phyloP scores from a whole-genome alignment of 2,329 filamentous ascomycete species.

The Penicillium glabrum region DNA sequence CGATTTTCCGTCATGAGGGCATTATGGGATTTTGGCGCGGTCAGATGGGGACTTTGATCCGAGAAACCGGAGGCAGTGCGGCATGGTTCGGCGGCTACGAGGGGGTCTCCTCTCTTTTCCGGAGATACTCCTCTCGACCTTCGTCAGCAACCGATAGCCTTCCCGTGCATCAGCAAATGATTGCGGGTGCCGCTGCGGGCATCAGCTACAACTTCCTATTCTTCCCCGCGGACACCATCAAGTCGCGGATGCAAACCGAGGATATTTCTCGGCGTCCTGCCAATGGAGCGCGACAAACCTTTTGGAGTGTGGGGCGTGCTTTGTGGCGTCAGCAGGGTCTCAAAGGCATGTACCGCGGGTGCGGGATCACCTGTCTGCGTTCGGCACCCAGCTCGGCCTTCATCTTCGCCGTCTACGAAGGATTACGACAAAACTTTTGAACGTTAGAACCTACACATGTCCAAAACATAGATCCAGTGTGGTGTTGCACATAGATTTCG shows the following conservation, averaged over 20 bases:
- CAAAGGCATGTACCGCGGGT: conserved; percentile 85
- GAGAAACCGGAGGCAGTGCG: conserved; percentile 88
- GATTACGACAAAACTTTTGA: conserved; percentile 67
- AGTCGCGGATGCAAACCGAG: conserved; percentile 92
- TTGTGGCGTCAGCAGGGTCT: conserved; percentile 84
- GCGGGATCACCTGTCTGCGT: conserved; percentile 85
- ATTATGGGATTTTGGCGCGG: conserved; percentile 90
- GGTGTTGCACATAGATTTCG: not conserved
- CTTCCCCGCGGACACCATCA: conserved; percentile 96
- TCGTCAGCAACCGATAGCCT: conserved; percentile 53
- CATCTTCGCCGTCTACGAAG: conserved; percentile 95
- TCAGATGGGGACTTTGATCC: conserved; percentile 87
- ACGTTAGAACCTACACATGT: conserved; percentile 23
- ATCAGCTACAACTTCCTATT: conserved; percentile 97
- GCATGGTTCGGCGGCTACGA: conserved; percentile 96
- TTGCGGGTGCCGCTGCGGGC: conserved; percentile 83
- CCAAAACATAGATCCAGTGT: not conserved
- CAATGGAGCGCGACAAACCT: conserved; percentile 60
- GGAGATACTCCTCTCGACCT: conserved; percentile 43
- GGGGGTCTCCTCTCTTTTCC: conserved; percentile 71
- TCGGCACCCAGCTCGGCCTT: conserved; percentile 95
- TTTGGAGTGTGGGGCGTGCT: conserved; percentile 67
- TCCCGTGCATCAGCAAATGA: conserved; percentile 81
- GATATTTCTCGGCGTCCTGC: conserved; percentile 53
- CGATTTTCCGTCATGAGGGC: conserved; percentile 81